phyloP scores from a whole-genome alignment of 208 protist genomes.

The Leishmania turanica region DNA sequence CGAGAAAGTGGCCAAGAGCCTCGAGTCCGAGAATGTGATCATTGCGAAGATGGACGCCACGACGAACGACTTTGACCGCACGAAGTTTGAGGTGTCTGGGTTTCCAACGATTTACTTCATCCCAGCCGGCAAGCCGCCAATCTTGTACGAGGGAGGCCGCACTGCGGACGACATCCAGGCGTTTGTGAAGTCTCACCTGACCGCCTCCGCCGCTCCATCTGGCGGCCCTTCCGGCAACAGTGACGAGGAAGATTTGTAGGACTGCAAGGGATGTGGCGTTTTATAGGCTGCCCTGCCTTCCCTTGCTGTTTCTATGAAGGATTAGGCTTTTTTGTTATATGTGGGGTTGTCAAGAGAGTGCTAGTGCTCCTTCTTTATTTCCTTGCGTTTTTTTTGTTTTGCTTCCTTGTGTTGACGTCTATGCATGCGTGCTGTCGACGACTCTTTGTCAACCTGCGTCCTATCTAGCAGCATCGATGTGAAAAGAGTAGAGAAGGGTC shows the following conservation, averaged over 20 bases:
- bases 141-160: constrained; percentile 81
- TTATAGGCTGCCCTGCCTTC: not conserved
- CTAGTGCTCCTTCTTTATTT: constrained; percentile 6
- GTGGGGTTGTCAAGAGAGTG: not conserved
- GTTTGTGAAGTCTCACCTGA: constrained; percentile 64
- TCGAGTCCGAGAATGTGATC: constrained; percentile 64
- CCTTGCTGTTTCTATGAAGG: not conserved
- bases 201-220: constrained; percentile 1
- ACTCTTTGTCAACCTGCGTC: not conserved
- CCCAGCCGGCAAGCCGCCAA: constrained; percentile 46
- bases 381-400: constrained; percentile 26
- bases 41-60: constrained; percentile 88
- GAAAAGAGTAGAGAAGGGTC: not conserved
- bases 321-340: not conserved
- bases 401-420: not conserved
- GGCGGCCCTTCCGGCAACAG: constrained; percentile 1
- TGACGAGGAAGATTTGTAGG: constrained; percentile 38
- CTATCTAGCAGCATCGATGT: not conserved
- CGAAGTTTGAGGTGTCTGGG: constrained; percentile 50
- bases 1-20: constrained; percentile 62
- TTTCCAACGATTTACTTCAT: constrained; percentile 92
- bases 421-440: not conserved
- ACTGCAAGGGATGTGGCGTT: not conserved
- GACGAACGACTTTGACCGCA: constrained; percentile 55
- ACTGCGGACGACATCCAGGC: constrained; percentile 45